Percentiles rank a stretch among this genome's conserved stretches.
phyloP scores from a whole-genome alignment of 1,284 basidiomycete genomes.

The Rhodofomes roseus region DNA sequence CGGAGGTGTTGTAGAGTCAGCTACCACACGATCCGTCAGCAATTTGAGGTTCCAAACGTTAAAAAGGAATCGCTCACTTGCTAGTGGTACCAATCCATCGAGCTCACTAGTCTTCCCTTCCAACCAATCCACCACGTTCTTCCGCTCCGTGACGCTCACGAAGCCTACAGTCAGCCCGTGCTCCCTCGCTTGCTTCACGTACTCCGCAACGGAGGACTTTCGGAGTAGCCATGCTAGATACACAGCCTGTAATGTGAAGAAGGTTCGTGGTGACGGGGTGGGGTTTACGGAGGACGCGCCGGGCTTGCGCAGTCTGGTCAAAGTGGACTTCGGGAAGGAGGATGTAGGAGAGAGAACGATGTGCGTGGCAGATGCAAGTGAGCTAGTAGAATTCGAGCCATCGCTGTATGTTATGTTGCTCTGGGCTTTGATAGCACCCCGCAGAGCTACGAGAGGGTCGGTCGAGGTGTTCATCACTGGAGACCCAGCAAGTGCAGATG shows the following conservation, averaged over 20 bases:
- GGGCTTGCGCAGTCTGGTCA: constrained; percentile 73
- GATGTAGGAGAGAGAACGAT: constrained; percentile 54
- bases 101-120: constrained; percentile 59
- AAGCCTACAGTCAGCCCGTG: constrained; percentile 69
- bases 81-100: constrained; percentile 53
- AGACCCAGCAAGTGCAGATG: not conserved
- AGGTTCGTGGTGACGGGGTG: constrained; percentile 47
- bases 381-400: constrained; percentile 15
- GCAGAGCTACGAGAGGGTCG: constrained; percentile 55
- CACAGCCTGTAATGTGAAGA: constrained; percentile 77
- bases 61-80: constrained; percentile 39
- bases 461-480: constrained; percentile 8
- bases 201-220: constrained; percentile 75
- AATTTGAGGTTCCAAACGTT: not conserved
- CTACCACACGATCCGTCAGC: constrained; percentile 12
- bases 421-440: constrained; percentile 53
- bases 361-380: constrained; percentile 50
- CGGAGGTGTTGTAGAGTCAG: constrained; percentile 57
- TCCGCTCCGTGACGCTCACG: constrained; percentile 84
- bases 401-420: constrained; percentile 46
- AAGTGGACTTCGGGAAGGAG: constrained; percentile 62
- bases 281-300: constrained; percentile 38
- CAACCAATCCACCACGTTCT: constrained; percentile 80
- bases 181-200: constrained; percentile 81
- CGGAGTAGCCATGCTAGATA: constrained; percentile 77